Conservation (phyloP, 2,329 filamentous ascomycete genomes). For the Exserohilum rostratum region DNA sequence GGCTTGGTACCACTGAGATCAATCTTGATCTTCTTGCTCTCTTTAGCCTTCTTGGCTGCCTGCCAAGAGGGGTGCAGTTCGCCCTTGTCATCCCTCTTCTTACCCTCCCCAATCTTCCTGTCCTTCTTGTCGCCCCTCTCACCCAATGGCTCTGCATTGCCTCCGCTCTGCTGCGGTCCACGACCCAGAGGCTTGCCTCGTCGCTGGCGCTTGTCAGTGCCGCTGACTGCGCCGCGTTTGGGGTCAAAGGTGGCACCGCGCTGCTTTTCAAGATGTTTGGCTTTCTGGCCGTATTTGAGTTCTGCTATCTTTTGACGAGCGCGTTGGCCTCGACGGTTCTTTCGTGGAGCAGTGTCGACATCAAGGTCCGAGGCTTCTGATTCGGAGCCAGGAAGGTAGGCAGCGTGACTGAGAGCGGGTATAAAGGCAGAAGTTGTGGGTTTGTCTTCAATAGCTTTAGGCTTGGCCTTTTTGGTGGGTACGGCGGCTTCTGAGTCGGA, state of each 20-base stretch:
- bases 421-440: slow-evolving; percentile 65
- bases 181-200: slow-evolving; percentile 24
- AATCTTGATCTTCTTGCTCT: slow-evolving; percentile 55
- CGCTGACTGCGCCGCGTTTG: slow-evolving; percentile 63
- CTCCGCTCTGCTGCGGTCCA: slow-evolving; percentile 39
- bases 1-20: slow-evolving; percentile 49
- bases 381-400: slow-evolving; percentile 79
- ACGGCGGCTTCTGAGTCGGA: slow-evolving; percentile 23
- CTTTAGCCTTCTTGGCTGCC: slow-evolving; percentile 66
- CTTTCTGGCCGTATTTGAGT: slow-evolving; percentile 75
- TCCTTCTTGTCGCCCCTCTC: slow-evolving; percentile 7
- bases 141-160: slow-evolving; percentile 40
- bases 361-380: slow-evolving; percentile 69
- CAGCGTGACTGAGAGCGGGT: slow-evolving; percentile 75
- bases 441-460: slow-evolving; percentile 17
- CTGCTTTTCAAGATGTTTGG: slow-evolving; percentile 66
- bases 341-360: slow-evolving; percentile 61
- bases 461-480: slow-evolving; percentile 25
- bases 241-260: slow-evolving; percentile 64
- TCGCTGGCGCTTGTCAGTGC: slow-evolving; percentile 34
- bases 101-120: slow-evolving; percentile 50
- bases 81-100: slow-evolving; percentile 56
- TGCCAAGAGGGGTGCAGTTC: slow-evolving; percentile 69
- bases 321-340: slow-evolving; percentile 77
- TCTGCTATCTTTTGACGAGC: slow-evolving; percentile 81